Evolutionary conservation across 208 protist species (phyloP).

Genomic region (Leishmania mexicana): DNA sequence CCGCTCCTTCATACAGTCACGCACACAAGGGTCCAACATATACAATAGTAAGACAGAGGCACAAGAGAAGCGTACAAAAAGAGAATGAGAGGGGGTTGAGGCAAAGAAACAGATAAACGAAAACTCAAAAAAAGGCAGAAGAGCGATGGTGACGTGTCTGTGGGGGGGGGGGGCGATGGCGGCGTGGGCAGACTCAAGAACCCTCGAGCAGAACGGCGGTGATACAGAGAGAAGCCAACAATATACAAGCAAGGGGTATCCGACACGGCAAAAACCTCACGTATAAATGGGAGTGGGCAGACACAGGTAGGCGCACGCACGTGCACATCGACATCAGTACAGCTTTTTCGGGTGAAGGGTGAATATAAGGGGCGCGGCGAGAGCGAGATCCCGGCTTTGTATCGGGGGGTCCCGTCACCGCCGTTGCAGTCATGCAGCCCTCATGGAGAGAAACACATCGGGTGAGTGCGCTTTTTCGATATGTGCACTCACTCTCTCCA

Average conservation of each 20-base stretch:
- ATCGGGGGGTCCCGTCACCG: not conserved
- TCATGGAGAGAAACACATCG: not conserved
- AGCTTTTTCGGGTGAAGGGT: not conserved
- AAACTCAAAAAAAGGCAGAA: not conserved
- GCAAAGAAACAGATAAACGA: not conserved
- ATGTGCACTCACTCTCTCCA: not conserved
- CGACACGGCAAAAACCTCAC: no score
- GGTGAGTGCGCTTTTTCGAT: not conserved
- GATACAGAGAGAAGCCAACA: not conserved
- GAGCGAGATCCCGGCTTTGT: not conserved
- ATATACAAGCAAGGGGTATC: no score
- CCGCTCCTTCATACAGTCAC: not conserved
- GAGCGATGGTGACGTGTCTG: not conserved
- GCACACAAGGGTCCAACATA: not conserved
- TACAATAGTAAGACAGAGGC: not conserved
- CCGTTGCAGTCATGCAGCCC: not conserved
- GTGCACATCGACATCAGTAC: not conserved
- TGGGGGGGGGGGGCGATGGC: not conserved
- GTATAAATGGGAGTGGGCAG: constrained; percentile 1
- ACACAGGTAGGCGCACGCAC: not conserved
- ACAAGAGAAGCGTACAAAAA: not conserved
- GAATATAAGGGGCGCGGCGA: not conserved
- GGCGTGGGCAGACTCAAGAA: not conserved
- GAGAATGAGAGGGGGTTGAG: not conserved
- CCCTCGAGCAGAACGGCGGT: not conserved